phyloP scores from a whole-genome alignment of 1,139 yeast species.

The Torulaspora pretoriensis region DNA sequence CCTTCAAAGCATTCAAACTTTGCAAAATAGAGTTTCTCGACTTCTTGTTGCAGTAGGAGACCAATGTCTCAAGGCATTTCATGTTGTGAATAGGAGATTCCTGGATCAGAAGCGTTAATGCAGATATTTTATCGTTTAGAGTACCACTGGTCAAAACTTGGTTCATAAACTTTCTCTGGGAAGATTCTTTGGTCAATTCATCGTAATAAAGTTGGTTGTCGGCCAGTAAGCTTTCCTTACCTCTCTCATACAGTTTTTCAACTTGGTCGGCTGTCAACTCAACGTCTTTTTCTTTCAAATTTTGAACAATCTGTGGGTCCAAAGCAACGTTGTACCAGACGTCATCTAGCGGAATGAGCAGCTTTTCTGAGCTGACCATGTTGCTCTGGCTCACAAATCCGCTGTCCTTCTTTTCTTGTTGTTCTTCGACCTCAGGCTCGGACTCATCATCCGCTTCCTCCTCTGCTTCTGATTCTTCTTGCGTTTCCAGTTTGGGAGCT shows the following conservation, averaged over 20 bases:
- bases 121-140: constrained; percentile 89
- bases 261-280: constrained; percentile 48
- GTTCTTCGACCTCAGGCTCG: constrained; percentile 23
- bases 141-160: constrained; percentile 93
- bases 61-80: constrained; percentile 74
- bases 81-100: constrained; percentile 92
- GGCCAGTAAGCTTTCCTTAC: constrained; percentile 57
- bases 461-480: constrained; percentile 20
- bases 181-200: constrained; percentile 74
- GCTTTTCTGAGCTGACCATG: constrained; percentile 53
- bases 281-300: constrained; percentile 38
- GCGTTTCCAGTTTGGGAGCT: constrained; percentile 19
- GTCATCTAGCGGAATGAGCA: constrained; percentile 57
- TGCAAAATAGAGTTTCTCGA: constrained; percentile 91
- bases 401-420: constrained; percentile 35
- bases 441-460: constrained; percentile 14
- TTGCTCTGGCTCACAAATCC: constrained; percentile 46
- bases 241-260: constrained; percentile 60
- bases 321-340: constrained; percentile 70
- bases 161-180: constrained; percentile 84
- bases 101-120: constrained; percentile 84
- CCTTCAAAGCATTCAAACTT: constrained; percentile 84
- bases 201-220: constrained; percentile 72
- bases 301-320: constrained; percentile 38
- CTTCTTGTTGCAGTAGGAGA: constrained; percentile 81